Base-by-base conservation (phyloP, 352 stramenopile genomes). In the Peronospora destructor region DNA sequence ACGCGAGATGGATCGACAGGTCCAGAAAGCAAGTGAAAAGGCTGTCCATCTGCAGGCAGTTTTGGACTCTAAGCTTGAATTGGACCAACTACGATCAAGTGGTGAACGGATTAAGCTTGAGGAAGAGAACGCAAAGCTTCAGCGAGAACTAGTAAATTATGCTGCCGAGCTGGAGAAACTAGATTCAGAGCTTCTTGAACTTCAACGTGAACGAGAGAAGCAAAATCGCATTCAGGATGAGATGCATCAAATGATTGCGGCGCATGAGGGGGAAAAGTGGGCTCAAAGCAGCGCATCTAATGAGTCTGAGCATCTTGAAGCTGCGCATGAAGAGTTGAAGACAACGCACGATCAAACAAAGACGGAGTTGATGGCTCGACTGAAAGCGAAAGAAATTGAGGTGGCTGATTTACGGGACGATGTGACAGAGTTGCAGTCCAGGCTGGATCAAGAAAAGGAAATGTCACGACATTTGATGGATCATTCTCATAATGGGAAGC, bases 391-490 rank as follows among this genome's bases (percentile, higher is more conserved):
- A 42, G 56, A 69, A 10, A 59, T 42, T 2, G 43, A 56, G 35
- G 39, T 73, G 23, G 32, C 21, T 2, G 66, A 75, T 9, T 53
- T 85, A 17, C 57, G 79, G 49, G 64, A 82, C n/a, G 63, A 82
- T n/a, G 55, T 79, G 10, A 51, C 57, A 14, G 72, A 85, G 33
- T 49, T 90, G 10, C 73, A 86, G 45, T 66, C 63, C n/a, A 73
- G 81, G 35, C 40, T 89, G 28, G 75, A 75, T 39, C 73, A 62
- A 58, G 62, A 68, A 45, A 78, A 73, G 53, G 69, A 67, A 59
- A 74, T 56, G 57, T 77, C 47, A 13, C 59, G 65, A 6, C 60
- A 84, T 49, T 46, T 86, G 13, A 73, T 80, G 56, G 66, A 75
- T 8, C 55, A 67, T 29, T 52, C 56, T 25, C 37, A 53, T 32